A percentile compares a stretch with the other conserved stretches of the same genome.
These are phyloP conservation scores for Eutrema heterophyllum DNA, from an alignment of 345 rosid species.

Conservation along the genomic window DNA sequence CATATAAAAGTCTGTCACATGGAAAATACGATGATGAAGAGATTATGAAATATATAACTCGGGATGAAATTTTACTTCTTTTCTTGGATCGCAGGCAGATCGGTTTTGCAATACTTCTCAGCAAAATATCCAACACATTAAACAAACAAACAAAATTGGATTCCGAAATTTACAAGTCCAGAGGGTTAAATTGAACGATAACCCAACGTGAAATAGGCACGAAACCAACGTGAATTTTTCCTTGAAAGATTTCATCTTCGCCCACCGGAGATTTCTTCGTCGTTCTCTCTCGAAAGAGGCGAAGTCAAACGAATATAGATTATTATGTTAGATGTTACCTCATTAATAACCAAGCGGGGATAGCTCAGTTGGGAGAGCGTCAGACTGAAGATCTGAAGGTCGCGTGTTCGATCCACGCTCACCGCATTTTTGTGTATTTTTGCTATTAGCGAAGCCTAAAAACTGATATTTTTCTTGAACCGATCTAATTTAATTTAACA, in stretches of 20 bases:
- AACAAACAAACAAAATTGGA: no score
- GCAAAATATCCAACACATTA: conserved; percentile 21
- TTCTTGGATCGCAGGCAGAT: conserved; percentile 58
- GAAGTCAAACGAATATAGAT: no score
- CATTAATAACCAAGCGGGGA: conserved; percentile 39
- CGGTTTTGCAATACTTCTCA: conserved; percentile 66
- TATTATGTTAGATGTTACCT: background rate
- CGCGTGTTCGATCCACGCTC: conserved; percentile 95
- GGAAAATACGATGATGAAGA: background rate
- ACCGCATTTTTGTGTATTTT: conserved; percentile 41
- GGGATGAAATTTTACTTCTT: conserved; percentile 44
- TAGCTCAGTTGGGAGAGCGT: conserved; percentile 88
- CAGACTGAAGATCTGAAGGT: conserved; percentile 98
- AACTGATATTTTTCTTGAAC: background rate
- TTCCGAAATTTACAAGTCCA: background rate
- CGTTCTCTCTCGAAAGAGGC: no score
- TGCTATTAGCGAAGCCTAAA: background rate
- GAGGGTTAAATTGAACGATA: background rate
- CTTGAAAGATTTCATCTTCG: no score
- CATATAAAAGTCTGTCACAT: no score
- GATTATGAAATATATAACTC: background rate
- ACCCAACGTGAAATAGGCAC: no score
- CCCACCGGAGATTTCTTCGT: no score
- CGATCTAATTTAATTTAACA: no score
- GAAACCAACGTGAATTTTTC: no score